phyloP scores from a whole-genome alignment of 164 flowering plant genomes.

The Tetrastigma voinierianum region DNA sequence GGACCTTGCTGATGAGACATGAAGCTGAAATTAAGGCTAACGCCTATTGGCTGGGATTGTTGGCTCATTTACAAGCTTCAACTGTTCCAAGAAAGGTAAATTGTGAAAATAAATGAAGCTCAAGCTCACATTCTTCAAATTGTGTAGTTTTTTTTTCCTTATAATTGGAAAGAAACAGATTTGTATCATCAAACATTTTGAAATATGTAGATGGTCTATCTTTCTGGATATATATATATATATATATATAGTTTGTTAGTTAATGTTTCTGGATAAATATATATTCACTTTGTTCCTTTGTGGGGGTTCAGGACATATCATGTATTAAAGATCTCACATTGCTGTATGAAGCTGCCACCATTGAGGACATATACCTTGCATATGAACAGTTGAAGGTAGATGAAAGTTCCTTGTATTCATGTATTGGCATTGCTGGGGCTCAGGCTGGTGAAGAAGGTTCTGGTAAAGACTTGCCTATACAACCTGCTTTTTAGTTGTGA shows the following conservation, averaged over 20 bases:
- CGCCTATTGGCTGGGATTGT: constrained; percentile 95
- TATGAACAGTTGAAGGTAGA: too few relatives aligned
- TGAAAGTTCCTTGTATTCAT: too few relatives aligned
- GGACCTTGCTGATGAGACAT: constrained; percentile 93
- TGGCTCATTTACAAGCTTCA: constrained; percentile 90
- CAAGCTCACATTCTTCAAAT: not conserved
- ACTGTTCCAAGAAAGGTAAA: constrained; percentile 93
- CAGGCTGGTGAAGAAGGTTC: not conserved
- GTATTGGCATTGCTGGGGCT: too few relatives aligned
- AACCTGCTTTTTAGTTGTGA: not conserved
- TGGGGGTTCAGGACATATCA: constrained; percentile 25
- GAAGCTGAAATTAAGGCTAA: constrained; percentile 97
- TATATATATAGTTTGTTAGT: not conserved
- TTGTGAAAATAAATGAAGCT: not conserved
- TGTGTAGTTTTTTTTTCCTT: not conserved
- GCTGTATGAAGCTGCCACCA: too few relatives aligned
- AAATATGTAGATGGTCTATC: not conserved
- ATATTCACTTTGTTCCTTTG: constrained; percentile 1
- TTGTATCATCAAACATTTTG: not conserved
- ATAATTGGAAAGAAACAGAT: constrained; percentile 1
- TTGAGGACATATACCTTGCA: not conserved
- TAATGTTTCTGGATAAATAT: too few relatives aligned
- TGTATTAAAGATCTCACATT: too few relatives aligned
- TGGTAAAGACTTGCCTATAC: constrained; percentile 33
- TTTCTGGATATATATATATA: constrained; percentile 1